phyloP scores from a whole-genome alignment of 2,329 filamentous ascomycete genomes.

The Byssoonygena ceratinophila region DNA sequence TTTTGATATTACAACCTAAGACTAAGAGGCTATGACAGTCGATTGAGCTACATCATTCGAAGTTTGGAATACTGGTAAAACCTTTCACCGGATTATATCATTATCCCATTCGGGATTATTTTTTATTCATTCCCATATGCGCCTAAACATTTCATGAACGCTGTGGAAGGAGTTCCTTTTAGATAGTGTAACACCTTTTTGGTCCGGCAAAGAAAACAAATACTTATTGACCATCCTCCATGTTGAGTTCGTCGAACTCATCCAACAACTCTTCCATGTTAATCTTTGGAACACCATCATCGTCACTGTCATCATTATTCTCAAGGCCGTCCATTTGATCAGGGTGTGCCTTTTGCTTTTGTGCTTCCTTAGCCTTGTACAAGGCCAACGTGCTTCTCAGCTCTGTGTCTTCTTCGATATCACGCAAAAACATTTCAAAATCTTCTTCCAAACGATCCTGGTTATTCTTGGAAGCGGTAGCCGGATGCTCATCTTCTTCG shows the following conservation, averaged over 20 bases:
- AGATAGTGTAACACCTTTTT: too few species aligned
- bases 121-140: too few species aligned
- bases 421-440: slow-evolving; percentile 93
- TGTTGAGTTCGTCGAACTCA: slow-evolving; percentile 80
- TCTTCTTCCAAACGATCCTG: slow-evolving; percentile 84
- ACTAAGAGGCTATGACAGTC: background rate
- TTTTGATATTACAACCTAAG: slow-evolving; percentile 23
- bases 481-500: slow-evolving; percentile 58
- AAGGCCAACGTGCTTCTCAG: slow-evolving; percentile 71
- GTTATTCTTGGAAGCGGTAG: slow-evolving; percentile 43
- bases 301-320: slow-evolving; percentile 48
- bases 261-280: slow-evolving; percentile 75
- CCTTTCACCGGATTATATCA: too few species aligned
- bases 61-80: too few species aligned
- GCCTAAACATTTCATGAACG: too few species aligned
- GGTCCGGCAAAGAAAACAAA: background rate
- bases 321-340: slow-evolving; percentile 40
- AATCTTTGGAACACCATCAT: slow-evolving; percentile 58
- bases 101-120: too few species aligned
- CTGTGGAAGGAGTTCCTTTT: too few species aligned
- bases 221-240: slow-evolving; percentile 32
- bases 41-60: background rate
- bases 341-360: slow-evolving; percentile 35
- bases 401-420: slow-evolving; percentile 92
- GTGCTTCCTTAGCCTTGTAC: slow-evolving; percentile 60